Evolutionary conservation across 164 flowering plant species (phyloP).

Genomic region (Berberis vulgaris): DNA sequence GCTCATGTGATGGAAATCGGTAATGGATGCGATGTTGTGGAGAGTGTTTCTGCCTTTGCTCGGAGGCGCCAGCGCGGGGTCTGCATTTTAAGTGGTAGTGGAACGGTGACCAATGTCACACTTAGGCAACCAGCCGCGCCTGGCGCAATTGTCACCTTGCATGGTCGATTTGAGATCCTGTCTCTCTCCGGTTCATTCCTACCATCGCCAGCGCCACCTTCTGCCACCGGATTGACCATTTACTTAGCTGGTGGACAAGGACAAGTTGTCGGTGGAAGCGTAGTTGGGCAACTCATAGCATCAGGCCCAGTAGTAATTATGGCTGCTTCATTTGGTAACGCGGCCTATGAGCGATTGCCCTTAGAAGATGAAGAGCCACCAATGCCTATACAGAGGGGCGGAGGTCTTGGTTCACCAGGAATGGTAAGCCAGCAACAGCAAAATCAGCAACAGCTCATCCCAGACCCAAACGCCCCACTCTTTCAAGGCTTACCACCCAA

Average conservation of each 20-base stretch:
- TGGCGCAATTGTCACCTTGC: slow-evolving; percentile 60
- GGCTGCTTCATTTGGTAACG: slow-evolving; percentile 93
- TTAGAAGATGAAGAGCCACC: slow-evolving; percentile 54
- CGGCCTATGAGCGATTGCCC: slow-evolving; percentile 84
- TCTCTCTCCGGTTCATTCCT: slow-evolving; percentile 79
- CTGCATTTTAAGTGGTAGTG: slow-evolving; percentile 68
- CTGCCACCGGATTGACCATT: slow-evolving; percentile 67
- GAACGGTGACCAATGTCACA: slow-evolving; percentile 73
- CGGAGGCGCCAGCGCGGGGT: slow-evolving; percentile 67
- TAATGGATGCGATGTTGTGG: slow-evolving; percentile 62
- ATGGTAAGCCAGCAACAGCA: slow-evolving; percentile 22
- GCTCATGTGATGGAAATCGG: slow-evolving; percentile 86
- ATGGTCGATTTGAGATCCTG: slow-evolving; percentile 79
- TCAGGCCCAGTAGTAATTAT: slow-evolving; percentile 83
- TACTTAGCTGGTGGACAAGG: slow-evolving; percentile 89
- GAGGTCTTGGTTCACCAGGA: slow-evolving; percentile 33
- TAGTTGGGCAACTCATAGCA: slow-evolving; percentile 63
- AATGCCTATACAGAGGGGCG: slow-evolving; percentile 22
- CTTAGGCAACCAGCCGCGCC: slow-evolving; percentile 65
- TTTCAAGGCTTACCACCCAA: slow-evolving; percentile 58
- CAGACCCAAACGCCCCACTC: slow-evolving; percentile 36
- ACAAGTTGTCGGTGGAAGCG: slow-evolving; percentile 84
- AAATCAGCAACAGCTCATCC: slow-evolving; percentile 28
- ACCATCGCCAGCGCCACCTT: slow-evolving; percentile 89
- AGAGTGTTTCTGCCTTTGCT: slow-evolving; percentile 63